phyloP scores from a whole-genome alignment of 768 basidiomycete genomes.

The Leccinum arenicola region DNA sequence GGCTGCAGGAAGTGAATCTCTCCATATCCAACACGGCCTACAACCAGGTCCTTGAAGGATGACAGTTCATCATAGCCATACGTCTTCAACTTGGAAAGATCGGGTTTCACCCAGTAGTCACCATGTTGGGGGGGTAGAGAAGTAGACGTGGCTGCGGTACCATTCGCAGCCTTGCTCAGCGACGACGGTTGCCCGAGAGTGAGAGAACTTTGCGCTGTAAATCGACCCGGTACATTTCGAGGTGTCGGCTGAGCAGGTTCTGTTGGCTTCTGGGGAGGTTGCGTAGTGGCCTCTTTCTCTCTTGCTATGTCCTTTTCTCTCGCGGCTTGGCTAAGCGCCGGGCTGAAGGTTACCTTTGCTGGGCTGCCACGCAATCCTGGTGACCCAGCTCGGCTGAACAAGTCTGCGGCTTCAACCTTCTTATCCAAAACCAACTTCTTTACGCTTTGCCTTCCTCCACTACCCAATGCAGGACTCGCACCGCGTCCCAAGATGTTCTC shows the following conservation, averaged over 20 bases:
- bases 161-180: conserved; percentile 28
- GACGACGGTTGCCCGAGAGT: conserved; percentile 28
- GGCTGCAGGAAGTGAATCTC: conserved; percentile 78
- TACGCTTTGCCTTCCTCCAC: conserved; percentile 73
- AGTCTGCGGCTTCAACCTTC: conserved; percentile 70
- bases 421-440: conserved; percentile 92
- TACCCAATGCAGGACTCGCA: conserved; percentile 64
- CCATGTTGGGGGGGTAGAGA: conserved; percentile 65
- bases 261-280: conserved; percentile 13
- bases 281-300: conserved; percentile 32
- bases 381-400: conserved; percentile 53
- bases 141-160: conserved; percentile 17
- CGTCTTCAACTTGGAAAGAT: conserved; percentile 66
- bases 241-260: conserved; percentile 35
- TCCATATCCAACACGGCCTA: conserved; percentile 91
- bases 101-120: conserved; percentile 89
- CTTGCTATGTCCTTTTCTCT: conserved; percentile 66
- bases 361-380: conserved; percentile 30
- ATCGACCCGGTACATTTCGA: conserved; percentile 41
- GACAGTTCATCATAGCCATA: conserved; percentile 72
- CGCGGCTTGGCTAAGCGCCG: conserved; percentile 69
- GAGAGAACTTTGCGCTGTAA: conserved; percentile 36
- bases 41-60: conserved; percentile 71
- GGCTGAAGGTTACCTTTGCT: conserved; percentile 66
- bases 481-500: conserved; percentile 60